phyloP scores from a whole-genome alignment of 1,139 yeast genomes.

The Cylindricascospora bacillispora region DNA sequence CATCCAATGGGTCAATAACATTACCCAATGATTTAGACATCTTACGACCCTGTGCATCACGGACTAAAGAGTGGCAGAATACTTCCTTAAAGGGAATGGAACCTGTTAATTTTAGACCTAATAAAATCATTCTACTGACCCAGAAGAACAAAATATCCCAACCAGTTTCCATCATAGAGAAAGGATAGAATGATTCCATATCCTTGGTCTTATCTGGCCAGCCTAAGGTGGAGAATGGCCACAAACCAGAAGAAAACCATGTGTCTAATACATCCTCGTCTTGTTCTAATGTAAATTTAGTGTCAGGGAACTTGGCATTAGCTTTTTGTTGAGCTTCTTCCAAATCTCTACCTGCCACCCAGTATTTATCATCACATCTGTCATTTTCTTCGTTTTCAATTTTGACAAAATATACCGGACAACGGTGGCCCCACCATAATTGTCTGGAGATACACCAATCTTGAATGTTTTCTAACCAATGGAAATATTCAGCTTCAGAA shows the following conservation, averaged over 20 bases:
- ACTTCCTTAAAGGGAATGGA: slow-evolving; percentile 89
- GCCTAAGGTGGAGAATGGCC: slow-evolving; percentile 95
- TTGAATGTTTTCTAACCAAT: slow-evolving; percentile 92
- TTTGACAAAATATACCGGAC: slow-evolving; percentile 85
- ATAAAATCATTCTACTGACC: slow-evolving; percentile 93
- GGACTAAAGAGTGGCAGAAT: slow-evolving; percentile 94
- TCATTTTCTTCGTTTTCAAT: slow-evolving; percentile 59
- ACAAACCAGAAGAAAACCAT: slow-evolving; percentile 95
- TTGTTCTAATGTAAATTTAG: slow-evolving; percentile 67
- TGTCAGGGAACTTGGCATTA: slow-evolving; percentile 52
- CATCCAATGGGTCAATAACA: slow-evolving; percentile 92
- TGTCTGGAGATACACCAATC: slow-evolving; percentile 99
- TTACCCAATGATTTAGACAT: slow-evolving; percentile 98
- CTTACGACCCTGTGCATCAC: slow-evolving; percentile 98
- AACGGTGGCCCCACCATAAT: slow-evolving; percentile 99
- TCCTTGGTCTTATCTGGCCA: slow-evolving; percentile 83
- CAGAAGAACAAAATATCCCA: slow-evolving; percentile 99
- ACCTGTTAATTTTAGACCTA: slow-evolving; percentile 85
- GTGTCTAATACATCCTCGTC: slow-evolving; percentile 98
- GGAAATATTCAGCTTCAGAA: slow-evolving; percentile 86
- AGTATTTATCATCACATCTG: slow-evolving; percentile 47
- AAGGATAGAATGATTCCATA: slow-evolving; percentile 69
- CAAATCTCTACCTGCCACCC: slow-evolving; percentile 81
- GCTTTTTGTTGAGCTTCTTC: slow-evolving; percentile 86
- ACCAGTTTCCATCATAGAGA: slow-evolving; percentile 92